phyloP scores from a whole-genome alignment of 2,329 filamentous ascomycete species.

The Grosmannia clavigera region DNA sequence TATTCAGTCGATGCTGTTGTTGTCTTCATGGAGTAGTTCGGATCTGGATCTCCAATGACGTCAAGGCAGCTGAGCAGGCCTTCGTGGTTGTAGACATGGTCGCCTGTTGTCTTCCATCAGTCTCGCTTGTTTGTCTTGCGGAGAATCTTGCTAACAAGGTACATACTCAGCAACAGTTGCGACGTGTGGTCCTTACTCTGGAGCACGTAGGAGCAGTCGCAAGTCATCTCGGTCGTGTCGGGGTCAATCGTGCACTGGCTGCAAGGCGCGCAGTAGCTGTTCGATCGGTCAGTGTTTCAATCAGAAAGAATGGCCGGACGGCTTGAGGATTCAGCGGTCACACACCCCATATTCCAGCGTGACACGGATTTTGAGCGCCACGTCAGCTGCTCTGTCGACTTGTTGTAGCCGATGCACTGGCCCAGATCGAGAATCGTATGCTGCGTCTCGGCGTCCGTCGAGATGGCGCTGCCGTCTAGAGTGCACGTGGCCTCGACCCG shows the following conservation, averaged over 20 bases:
- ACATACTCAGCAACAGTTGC: conserved; percentile 2
- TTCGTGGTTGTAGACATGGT: conserved; percentile 5
- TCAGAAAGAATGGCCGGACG: neutral
- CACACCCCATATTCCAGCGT: conserved; percentile 3
- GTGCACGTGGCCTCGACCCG: conserved; percentile 10
- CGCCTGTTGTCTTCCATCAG: neutral
- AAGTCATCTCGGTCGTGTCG: conserved; percentile 6
- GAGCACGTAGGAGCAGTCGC: conserved; percentile 4
- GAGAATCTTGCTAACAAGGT: too few relatives aligned
- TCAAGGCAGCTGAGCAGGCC: conserved; percentile 7
- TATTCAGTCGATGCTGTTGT: neutral
- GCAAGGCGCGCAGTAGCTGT: conserved; percentile 8
- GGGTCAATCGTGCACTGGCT: conserved; percentile 8
- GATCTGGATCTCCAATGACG: neutral
- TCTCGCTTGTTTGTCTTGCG: neutral
- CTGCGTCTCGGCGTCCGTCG: neutral
- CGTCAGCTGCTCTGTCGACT: neutral
- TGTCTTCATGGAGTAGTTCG: neutral
- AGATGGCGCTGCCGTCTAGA: neutral
- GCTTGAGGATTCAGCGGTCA: neutral
- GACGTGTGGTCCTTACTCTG: conserved; percentile 1
- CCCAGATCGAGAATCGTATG: conserved; percentile 9
- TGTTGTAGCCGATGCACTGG: conserved; percentile 9
- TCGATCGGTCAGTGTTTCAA: neutral
- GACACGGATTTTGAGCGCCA: conserved; percentile 6